Evolutionary conservation across 371 early-diverging fungal genomes (phyloP).

Genomic region (Mortierella sp.): DNA sequence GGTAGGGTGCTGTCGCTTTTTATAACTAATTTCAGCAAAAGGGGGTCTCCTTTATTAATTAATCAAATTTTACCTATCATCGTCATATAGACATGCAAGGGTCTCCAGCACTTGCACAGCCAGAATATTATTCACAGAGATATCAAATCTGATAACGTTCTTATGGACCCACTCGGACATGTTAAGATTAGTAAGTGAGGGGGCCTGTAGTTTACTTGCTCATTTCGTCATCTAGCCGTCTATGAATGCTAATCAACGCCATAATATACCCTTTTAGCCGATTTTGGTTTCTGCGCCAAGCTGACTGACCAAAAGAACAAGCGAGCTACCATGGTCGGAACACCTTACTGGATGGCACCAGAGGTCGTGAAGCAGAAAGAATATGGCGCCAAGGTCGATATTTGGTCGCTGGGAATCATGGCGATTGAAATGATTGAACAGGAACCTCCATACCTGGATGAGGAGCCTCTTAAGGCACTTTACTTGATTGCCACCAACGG

Average conservation of each 20-base stretch:
- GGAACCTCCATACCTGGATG: conserved; percentile 97
- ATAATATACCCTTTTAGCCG: conserved; percentile 59
- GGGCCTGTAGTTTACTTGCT: background rate
- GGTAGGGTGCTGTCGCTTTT: conserved; percentile 57
- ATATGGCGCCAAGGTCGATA: conserved; percentile 92
- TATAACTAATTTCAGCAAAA: background rate
- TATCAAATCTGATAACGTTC: conserved; percentile 96
- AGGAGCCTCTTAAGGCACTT: conserved; percentile 94
- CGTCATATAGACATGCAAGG: conserved; percentile 75
- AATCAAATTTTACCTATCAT: background rate
- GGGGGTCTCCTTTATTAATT: background rate
- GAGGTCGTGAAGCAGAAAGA: conserved; percentile 94
- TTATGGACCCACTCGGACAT: conserved; percentile 87
- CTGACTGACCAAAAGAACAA: conserved; percentile 86
- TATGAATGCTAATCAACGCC: background rate
- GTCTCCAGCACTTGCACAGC: conserved; percentile 92
- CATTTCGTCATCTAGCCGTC: background rate
- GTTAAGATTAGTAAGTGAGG: conserved; percentile 88
- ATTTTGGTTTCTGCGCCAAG: conserved; percentile 97
- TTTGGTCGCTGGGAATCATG: conserved; percentile 96
- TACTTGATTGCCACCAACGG: conserved; percentile 98
- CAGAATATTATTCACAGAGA: conserved; percentile 97
- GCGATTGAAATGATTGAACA: conserved; percentile 98
- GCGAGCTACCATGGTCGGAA: conserved; percentile 98
- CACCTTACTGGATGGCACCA: conserved; percentile 96